Percentiles rank a stretch among this genome's conserved stretches.
Conservation (phyloP, 148 eudicot genomes). For the Rhododendron williamsianum region DNA sequence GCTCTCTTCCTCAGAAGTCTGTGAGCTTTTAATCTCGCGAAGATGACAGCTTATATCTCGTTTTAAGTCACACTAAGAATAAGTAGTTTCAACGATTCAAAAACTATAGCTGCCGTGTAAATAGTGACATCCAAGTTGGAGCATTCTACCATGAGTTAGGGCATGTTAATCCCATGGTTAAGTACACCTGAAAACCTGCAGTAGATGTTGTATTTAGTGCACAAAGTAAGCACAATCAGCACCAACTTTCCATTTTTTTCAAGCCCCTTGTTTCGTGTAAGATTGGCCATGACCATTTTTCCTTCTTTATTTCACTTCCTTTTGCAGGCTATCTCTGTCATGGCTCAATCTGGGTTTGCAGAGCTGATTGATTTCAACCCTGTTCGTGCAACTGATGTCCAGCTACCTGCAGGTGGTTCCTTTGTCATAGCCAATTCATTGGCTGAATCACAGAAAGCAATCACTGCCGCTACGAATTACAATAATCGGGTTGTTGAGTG, state of each 20-base stretch:
- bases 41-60: background rate
- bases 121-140: background rate
- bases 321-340: conserved; percentile 81
- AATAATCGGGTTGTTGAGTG: conserved; percentile 98
- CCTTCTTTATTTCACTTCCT: conserved; percentile 8
- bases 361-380: conserved; percentile 95
- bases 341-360: conserved; percentile 89
- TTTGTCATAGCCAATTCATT: conserved; percentile 92
- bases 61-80: background rate
- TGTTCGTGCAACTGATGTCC: conserved; percentile 93
- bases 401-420: conserved; percentile 89
- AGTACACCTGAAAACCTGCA: background rate
- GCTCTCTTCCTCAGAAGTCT: background rate
- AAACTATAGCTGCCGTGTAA: background rate
- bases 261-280: background rate
- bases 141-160: background rate
- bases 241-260: background rate
- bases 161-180: background rate
- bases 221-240: background rate
- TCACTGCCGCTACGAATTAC: conserved; percentile 97
- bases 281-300: conserved; percentile 1
- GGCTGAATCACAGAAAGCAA: conserved; percentile 96
- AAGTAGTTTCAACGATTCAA: background rate
- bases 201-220: background rate
- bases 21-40: background rate